Evolutionary conservation across 768 basidiomycete genomes (phyloP).

Genomic region (Solioccasus polychromus): DNA sequence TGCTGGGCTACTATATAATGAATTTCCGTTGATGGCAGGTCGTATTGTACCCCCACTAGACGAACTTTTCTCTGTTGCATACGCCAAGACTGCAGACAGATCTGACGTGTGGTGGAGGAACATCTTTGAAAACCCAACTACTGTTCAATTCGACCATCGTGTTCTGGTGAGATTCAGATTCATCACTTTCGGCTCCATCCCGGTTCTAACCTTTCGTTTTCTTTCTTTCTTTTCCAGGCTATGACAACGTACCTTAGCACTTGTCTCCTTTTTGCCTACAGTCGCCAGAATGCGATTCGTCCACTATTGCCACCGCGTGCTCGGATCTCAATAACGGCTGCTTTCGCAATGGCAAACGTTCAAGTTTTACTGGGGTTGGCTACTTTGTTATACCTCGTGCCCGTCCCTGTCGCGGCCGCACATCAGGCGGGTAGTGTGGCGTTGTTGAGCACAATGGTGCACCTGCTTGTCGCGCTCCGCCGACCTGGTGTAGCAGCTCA

Average conservation of each 20-base stretch:
- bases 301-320: conserved; percentile 59
- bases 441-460: conserved; percentile 79
- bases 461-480: conserved; percentile 68
- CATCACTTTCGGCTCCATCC: too few relatives aligned
- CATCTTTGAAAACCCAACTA: conserved; percentile 94
- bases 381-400: conserved; percentile 90
- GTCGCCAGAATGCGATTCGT: conserved; percentile 47
- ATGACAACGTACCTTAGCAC: conserved; percentile 78
- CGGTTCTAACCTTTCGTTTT: neutral
- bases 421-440: conserved; percentile 96
- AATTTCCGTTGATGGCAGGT: conserved; percentile 96
- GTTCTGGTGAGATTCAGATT: conserved; percentile 72
- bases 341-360: conserved; percentile 78
- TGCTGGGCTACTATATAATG: conserved; percentile 96
- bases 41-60: conserved; percentile 74
- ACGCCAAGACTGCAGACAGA: conserved; percentile 65
- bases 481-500: conserved; percentile 65
- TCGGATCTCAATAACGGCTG: conserved; percentile 48
- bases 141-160: conserved; percentile 96
- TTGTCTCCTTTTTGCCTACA: conserved; percentile 57
- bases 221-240: conserved; percentile 48
- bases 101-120: conserved; percentile 95
- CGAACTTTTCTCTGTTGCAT: conserved; percentile 77
- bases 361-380: conserved; percentile 77
- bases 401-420: conserved; percentile 84